Conservation (phyloP, 2,329 filamentous ascomycete genomes). For the Dactylellina parvicollis region DNA sequence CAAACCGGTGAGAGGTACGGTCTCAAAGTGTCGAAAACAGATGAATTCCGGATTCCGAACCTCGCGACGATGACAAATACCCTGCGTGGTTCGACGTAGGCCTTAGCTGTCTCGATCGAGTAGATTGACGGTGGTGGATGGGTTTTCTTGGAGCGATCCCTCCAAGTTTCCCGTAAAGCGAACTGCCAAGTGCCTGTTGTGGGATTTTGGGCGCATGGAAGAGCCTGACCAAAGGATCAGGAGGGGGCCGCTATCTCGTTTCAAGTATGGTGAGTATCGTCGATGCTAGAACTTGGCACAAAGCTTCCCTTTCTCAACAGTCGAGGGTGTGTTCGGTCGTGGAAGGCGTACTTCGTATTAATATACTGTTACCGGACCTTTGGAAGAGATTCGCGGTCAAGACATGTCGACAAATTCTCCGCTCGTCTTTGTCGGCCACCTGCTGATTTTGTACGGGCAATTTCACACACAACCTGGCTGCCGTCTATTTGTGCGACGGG, state of each 20-base stretch:
- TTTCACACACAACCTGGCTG: too few relatives aligned
- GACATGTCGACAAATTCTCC: too few relatives aligned
- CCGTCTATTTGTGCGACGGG: too few relatives aligned
- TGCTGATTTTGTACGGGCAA: too few relatives aligned
- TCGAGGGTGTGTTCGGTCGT: not conserved
- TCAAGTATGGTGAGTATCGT: constrained; percentile 30
- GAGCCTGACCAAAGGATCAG: constrained; percentile 44
- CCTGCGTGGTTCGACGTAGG: not conserved
- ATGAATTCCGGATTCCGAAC: constrained; percentile 20
- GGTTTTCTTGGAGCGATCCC: constrained; percentile 8
- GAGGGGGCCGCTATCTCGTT: constrained; percentile 41
- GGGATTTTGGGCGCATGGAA: constrained; percentile 39
- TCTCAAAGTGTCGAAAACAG: not conserved
- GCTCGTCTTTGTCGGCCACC: too few relatives aligned
- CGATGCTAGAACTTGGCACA: constrained; percentile 10
- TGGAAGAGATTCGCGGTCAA: too few relatives aligned
- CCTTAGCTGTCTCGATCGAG: constrained; percentile 37
- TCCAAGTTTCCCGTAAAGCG: constrained; percentile 3
- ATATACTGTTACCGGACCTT: too few relatives aligned
- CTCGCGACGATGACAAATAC: constrained; percentile 50
- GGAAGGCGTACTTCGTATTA: too few relatives aligned
- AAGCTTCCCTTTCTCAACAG: not conserved
- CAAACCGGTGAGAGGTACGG: constrained; percentile 2
- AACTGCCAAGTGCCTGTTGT: constrained; percentile 31
- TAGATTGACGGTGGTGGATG: constrained; percentile 13